Conservation (phyloP, 106 monocot species). For the Ottelia alismoides region DNA sequence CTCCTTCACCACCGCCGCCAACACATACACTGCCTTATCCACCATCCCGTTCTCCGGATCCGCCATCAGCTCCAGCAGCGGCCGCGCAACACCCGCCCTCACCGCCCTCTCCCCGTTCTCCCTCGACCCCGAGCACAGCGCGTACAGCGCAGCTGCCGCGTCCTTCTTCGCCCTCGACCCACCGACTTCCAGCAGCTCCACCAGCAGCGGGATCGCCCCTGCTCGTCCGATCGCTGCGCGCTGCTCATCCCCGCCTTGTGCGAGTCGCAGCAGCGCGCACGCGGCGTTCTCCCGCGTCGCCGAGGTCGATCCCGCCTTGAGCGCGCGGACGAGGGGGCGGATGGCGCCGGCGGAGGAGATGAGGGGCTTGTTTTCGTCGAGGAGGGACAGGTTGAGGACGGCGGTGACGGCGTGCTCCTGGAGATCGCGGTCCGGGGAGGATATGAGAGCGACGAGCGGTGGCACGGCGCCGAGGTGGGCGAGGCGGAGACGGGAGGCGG, state of each 20-base stretch:
- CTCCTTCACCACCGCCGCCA: conserved; percentile 2
- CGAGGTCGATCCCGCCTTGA: conserved; percentile 27
- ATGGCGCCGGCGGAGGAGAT: conserved; percentile 53
- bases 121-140: too few relatives aligned
- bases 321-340: conserved; percentile 34
- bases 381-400: conserved; percentile 13
- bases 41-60: conserved; percentile 78
- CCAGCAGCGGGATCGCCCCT: conserved; percentile 11
- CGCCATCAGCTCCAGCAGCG: conserved; percentile 71
- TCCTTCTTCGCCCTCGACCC: too few relatives aligned
- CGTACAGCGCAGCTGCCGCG: too few relatives aligned
- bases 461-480: conserved; percentile 40
- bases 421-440: conserved; percentile 23
- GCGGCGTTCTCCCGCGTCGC: conserved; percentile 60
- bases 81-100: conserved; percentile 37
- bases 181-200: conserved; percentile 20
- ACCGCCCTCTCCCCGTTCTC: conserved; percentile 8
- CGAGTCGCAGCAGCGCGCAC: too few relatives aligned
- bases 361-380: conserved; percentile 52
- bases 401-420: conserved; percentile 20
- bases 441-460: conserved; percentile 60
- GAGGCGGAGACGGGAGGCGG: conserved; percentile 32
- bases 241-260: conserved; percentile 30
- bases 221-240: conserved; percentile 36
- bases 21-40: conserved; percentile 45